These are phyloP conservation scores for Neodidymelliopsis sp. DNA, from an alignment of 2,329 filamentous ascomycete genomes.

Conservation along the genomic window DNA sequence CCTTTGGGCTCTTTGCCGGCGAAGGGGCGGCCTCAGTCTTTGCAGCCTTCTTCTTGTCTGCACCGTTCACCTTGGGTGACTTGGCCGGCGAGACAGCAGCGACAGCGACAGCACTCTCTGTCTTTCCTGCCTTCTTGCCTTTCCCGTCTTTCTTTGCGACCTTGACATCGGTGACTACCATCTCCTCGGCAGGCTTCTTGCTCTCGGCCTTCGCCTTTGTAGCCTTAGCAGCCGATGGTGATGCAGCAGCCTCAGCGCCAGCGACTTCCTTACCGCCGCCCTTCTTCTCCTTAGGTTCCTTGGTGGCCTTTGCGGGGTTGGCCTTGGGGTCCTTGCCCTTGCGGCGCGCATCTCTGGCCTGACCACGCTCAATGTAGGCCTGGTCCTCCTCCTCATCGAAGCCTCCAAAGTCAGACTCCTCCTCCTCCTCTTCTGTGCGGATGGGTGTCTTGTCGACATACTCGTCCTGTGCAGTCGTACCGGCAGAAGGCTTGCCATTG, in stretches of 20 bases:
- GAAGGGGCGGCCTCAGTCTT: neutral
- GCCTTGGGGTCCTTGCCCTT: slow-evolving; percentile 59
- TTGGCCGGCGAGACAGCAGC: slow-evolving; percentile 17
- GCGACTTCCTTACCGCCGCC: slow-evolving; percentile 23
- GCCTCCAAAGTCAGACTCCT: slow-evolving; percentile 55
- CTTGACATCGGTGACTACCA: slow-evolving; percentile 13
- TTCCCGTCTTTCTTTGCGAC: slow-evolving; percentile 18
- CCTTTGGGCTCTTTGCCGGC: slow-evolving; percentile 6
- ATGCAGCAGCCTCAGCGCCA: slow-evolving; percentile 17
- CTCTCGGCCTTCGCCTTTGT: slow-evolving; percentile 17
- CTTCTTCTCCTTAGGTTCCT: slow-evolving; percentile 34
- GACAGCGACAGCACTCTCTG: slow-evolving; percentile 8
- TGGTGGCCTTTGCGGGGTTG: slow-evolving; percentile 29
- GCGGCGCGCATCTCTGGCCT: slow-evolving; percentile 52
- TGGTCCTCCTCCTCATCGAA: slow-evolving; percentile 61
- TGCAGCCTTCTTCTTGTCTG: slow-evolving; percentile 16
- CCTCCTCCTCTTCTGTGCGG: slow-evolving; percentile 49
- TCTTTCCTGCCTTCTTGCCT: slow-evolving; percentile 23
- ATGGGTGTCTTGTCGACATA: slow-evolving; percentile 76
- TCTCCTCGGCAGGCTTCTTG: neutral
- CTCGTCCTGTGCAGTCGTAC: slow-evolving; percentile 52
- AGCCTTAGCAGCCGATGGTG: slow-evolving; percentile 5
- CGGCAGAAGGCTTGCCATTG: slow-evolving; percentile 49
- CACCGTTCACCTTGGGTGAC: slow-evolving; percentile 11
- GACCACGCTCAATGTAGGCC: slow-evolving; percentile 56